phyloP scores from a whole-genome alignment of 2,329 filamentous ascomycete genomes.

The Cephalotrichum gorgonifer region DNA sequence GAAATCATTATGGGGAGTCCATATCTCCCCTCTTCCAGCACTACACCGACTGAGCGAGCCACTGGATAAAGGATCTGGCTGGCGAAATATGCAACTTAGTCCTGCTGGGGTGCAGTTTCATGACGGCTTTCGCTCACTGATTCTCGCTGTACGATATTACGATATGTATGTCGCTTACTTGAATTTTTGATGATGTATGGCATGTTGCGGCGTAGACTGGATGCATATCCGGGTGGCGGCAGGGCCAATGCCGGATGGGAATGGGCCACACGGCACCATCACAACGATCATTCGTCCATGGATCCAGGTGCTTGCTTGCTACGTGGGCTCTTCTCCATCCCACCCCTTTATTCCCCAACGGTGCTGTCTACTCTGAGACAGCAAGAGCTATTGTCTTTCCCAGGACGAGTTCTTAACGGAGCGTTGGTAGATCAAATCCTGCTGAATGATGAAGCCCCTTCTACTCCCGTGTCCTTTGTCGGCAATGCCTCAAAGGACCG shows the following conservation, averaged over 20 bases:
- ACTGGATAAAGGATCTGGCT: neutral
- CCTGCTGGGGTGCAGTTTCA: neutral
- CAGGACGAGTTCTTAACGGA: conserved; percentile 59
- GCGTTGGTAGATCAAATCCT: conserved; percentile 51
- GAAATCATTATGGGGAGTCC: conserved; percentile 93
- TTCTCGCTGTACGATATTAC: neutral
- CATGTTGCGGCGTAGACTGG: neutral
- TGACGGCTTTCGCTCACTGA: neutral
- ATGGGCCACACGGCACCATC: neutral
- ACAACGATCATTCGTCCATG: neutral
- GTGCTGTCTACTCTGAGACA: conserved; percentile 53
- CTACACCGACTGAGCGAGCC: conserved; percentile 4
- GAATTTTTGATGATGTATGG: neutral
- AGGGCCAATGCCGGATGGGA: neutral
- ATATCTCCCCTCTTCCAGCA: conserved; percentile 62
- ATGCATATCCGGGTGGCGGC: too few relatives aligned
- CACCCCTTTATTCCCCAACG: conserved; percentile 36
- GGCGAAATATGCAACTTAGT: neutral
- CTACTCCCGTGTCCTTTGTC: conserved; percentile 15
- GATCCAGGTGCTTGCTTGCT: neutral
- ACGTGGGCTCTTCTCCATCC: neutral
- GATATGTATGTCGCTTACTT: neutral
- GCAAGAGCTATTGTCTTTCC: conserved; percentile 48
- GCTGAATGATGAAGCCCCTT: conserved; percentile 23
- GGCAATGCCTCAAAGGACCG: too few relatives aligned